phyloP scores from a whole-genome alignment of 768 basidiomycete genomes.

The Lactarius deliciosus region DNA sequence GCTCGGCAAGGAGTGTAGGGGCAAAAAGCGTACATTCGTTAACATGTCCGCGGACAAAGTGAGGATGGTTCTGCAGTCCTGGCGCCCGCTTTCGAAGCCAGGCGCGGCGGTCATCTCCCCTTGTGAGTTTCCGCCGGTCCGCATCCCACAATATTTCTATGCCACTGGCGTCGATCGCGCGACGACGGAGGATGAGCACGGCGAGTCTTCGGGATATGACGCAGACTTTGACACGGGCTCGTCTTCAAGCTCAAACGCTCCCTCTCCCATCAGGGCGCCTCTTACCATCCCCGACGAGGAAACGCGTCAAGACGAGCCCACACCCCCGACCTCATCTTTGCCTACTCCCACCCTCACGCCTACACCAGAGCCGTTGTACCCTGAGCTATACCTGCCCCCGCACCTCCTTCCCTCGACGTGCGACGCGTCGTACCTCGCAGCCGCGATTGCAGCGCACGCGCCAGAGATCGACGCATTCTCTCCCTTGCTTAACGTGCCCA shows the following conservation, averaged over 20 bases:
- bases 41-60: not conserved
- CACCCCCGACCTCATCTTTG: not conserved
- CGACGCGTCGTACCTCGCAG: conserved; percentile 5
- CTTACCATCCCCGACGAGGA: not conserved
- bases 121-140: conserved; percentile 10
- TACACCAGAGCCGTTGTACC: not conserved
- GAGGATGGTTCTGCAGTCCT: not conserved
- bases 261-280: not conserved
- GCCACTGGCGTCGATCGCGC: not conserved
- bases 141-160: conserved; percentile 6
- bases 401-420: conserved; percentile 11
- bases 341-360: not conserved
- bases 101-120: not conserved
- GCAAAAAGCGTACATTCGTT: not conserved
- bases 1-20: not conserved
- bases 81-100: conserved; percentile 7
- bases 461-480: not conserved
- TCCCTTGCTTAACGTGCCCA: not conserved
- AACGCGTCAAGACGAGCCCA: not conserved
- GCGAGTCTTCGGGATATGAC: not conserved
- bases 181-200: not conserved
- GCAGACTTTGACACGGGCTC: not conserved
- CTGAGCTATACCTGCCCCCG: conserved; percentile 16
- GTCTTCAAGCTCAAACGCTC: not conserved
- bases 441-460: conserved; percentile 7